A percentile compares a stretch with the other conserved stretches of the same genome.
These are phyloP conservation scores for Acacia acuminata DNA, from an alignment of 306 rosid genomes.

Conservation along the genomic window DNA sequence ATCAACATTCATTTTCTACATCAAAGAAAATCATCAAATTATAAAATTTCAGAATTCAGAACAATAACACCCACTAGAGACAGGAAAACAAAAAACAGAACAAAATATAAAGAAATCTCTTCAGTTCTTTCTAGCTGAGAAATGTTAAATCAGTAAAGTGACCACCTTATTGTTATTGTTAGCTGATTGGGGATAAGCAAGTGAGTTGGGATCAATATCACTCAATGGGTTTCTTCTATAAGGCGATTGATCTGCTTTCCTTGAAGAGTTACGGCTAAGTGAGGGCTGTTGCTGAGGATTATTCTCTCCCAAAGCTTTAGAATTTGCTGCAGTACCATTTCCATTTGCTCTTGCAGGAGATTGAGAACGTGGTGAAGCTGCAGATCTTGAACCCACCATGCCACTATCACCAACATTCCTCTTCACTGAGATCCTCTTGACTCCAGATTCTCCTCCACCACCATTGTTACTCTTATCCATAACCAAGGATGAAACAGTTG, in stretches of 20 bases:
- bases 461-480: constrained; percentile 83
- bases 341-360: constrained; percentile 67
- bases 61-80: background rate
- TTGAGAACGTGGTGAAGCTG: constrained; percentile 78
- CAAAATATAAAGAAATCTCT: background rate
- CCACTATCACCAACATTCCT: constrained; percentile 63
- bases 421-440: constrained; percentile 71
- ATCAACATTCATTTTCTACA: constrained; percentile 65
- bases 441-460: constrained; percentile 45
- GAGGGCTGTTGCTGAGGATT: constrained; percentile 61
- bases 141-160: background rate
- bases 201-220: constrained; percentile 76
- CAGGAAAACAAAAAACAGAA: background rate
- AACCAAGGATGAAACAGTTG: constrained; percentile 72
- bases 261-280: constrained; percentile 77
- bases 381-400: constrained; percentile 49
- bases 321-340: constrained; percentile 40
- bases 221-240: constrained; percentile 79
- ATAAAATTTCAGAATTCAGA: constrained; percentile 9
- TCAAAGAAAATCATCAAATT: constrained; percentile 13
- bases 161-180: constrained; percentile 42
- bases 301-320: constrained; percentile 35
- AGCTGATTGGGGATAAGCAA: constrained; percentile 50
- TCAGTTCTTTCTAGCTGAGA: background rate
- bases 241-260: constrained; percentile 91